A percentile compares a stretch with the other conserved stretches of the same genome.
phyloP scores from a whole-genome alignment of 805 yeast species.

The Yamadazyma kitorensis region DNA sequence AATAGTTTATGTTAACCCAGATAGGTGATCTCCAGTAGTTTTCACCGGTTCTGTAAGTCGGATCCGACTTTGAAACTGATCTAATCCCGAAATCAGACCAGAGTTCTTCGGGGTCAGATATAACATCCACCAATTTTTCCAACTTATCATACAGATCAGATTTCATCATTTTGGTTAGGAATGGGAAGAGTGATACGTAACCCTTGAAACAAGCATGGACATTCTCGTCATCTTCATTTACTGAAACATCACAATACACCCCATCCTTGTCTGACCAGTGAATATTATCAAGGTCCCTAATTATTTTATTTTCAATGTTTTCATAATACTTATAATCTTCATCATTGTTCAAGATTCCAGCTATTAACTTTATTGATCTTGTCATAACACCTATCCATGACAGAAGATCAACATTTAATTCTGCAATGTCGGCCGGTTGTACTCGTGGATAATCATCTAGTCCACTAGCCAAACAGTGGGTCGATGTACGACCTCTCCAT shows the following conservation, averaged over 20 bases:
- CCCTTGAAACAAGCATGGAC: slow-evolving; percentile 82
- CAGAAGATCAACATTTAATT: slow-evolving; percentile 82
- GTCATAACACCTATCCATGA: slow-evolving; percentile 96
- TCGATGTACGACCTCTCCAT: slow-evolving; percentile 89
- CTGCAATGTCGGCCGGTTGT: slow-evolving; percentile 76
- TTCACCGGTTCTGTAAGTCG: slow-evolving; percentile 70
- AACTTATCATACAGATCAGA: slow-evolving; percentile 46
- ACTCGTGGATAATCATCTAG: slow-evolving; percentile 94
- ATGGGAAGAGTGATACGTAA: slow-evolving; percentile 83
- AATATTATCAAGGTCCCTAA: slow-evolving; percentile 61
- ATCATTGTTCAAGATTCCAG: slow-evolving; percentile 54
- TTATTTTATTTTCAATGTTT: slow-evolving; percentile 52
- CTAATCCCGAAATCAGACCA: slow-evolving; percentile 81
- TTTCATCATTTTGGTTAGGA: slow-evolving; percentile 62
- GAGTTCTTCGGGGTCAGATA: slow-evolving; percentile 68
- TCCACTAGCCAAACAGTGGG: slow-evolving; percentile 90
- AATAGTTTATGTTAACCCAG: slow-evolving; percentile 89
- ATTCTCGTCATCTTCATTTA: slow-evolving; percentile 68
- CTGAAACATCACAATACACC: slow-evolving; percentile 79
- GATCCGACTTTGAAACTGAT: slow-evolving; percentile 69
- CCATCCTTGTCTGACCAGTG: slow-evolving; percentile 75
- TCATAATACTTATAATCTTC: slow-evolving; percentile 59
- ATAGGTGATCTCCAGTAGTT: slow-evolving; percentile 95
- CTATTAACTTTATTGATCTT: slow-evolving; percentile 71
- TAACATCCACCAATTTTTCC: slow-evolving; percentile 48